Evolutionary conservation across 148 eudicot genomes (phyloP).

Genomic region (Rhododendron griersonianum): DNA sequence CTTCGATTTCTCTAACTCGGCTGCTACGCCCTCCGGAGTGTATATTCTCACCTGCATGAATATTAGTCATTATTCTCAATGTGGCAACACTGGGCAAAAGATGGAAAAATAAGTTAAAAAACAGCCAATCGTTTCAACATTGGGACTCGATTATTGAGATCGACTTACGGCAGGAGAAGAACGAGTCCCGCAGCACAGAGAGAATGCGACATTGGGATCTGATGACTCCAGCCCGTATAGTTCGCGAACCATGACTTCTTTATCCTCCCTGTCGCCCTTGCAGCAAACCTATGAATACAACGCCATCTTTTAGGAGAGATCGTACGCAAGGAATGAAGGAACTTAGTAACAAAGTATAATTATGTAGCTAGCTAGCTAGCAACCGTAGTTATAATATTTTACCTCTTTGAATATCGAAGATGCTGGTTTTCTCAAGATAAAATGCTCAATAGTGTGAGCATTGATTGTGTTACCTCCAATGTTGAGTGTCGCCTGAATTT

Average conservation of each 20-base stretch:
- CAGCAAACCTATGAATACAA: constrained; percentile 12
- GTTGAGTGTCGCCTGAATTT: constrained; percentile 70
- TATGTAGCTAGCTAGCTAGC: not conserved
- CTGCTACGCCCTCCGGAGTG: constrained; percentile 62
- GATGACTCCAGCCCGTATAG: constrained; percentile 57
- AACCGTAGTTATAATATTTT: not conserved
- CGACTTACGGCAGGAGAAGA: constrained; percentile 90
- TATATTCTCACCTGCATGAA: constrained; percentile 60
- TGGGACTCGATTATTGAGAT: not conserved
- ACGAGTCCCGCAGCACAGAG: constrained; percentile 82
- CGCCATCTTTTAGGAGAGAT: not conserved
- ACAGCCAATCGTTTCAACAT: too few species aligned
- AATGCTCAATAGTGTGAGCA: constrained; percentile 82
- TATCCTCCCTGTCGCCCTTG: constrained; percentile 37
- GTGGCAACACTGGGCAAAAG: not conserved
- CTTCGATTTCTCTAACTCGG: constrained; percentile 74
- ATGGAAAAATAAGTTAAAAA: too few species aligned
- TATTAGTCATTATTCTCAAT: not conserved
- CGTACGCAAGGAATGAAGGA: not conserved
- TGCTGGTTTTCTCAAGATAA: constrained; percentile 63
- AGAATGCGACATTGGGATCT: constrained; percentile 71
- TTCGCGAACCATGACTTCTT: constrained; percentile 53
- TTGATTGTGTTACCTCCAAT: constrained; percentile 75
- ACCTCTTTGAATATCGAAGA: constrained; percentile 45
- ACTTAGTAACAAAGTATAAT: not conserved